These are phyloP conservation scores for Aspergillus fumigatus DNA, from an alignment of 2,329 filamentous ascomycete genomes.

Conservation along the genomic window DNA sequence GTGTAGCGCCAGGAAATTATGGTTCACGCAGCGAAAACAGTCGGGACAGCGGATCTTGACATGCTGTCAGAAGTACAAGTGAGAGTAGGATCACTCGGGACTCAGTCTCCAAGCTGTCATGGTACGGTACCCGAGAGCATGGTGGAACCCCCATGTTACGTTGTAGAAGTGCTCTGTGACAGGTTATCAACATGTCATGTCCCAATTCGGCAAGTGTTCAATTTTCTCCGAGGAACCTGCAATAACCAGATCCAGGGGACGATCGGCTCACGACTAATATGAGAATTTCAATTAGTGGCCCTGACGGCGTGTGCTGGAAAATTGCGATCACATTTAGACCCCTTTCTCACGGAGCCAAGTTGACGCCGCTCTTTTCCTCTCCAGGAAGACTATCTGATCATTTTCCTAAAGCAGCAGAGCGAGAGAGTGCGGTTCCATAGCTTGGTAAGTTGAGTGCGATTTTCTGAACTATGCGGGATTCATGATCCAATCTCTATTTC, in stretches of 20 bases:
- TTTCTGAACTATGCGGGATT: neutral
- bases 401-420: constrained; percentile 20
- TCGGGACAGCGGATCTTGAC: neutral
- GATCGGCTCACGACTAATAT: neutral
- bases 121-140: neutral
- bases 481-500: neutral
- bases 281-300: constrained; percentile 1
- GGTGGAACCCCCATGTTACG: neutral
- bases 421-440: constrained; percentile 14
- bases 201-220: neutral
- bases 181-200: neutral
- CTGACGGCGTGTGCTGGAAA: constrained; percentile 8
- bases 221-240: neutral
- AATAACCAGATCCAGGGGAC: neutral
- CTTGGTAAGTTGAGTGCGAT: neutral
- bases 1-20: neutral
- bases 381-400: constrained; percentile 22
- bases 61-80: neutral
- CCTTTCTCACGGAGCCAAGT: constrained; percentile 23
- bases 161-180: neutral
- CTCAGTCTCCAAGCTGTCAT: neutral
- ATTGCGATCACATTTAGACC: constrained; percentile 27
- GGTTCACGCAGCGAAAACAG: neutral
- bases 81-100: neutral
- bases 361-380: constrained; percentile 21